Evolutionary conservation across 192 early-diverging fungal species (phyloP).

Genomic region (Funneliformis geosporum): DNA sequence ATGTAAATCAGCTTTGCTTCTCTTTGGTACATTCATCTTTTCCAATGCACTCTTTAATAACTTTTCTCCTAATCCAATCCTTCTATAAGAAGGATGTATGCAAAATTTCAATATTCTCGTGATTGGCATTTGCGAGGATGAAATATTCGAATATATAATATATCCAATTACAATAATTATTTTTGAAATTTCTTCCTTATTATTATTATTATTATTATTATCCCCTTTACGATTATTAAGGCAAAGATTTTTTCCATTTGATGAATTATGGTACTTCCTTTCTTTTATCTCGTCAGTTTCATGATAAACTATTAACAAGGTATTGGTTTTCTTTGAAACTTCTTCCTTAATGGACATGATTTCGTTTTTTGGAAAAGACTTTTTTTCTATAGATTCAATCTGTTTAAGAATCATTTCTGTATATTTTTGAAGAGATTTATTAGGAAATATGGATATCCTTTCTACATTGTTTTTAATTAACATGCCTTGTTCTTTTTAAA

Average conservation of each 20-base stretch:
- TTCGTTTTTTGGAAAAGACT: slow-evolving; percentile 30
- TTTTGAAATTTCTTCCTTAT: neutral
- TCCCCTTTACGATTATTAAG: neutral
- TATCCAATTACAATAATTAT: slow-evolving; percentile 24
- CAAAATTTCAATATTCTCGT: slow-evolving; percentile 28
- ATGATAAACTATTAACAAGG: slow-evolving; percentile 21
- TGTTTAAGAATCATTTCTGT: slow-evolving; percentile 24
- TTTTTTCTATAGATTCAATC: slow-evolving; percentile 27
- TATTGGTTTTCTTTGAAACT: slow-evolving; percentile 27
- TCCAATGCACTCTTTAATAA: neutral
- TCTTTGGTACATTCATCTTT: slow-evolving; percentile 18
- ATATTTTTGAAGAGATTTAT: slow-evolving; percentile 11
- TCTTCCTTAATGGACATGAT: slow-evolving; percentile 24
- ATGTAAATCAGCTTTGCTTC: slow-evolving; percentile 19
- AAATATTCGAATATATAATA: slow-evolving; percentile 21
- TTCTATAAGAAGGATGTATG: neutral
- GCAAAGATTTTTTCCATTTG: neutral
- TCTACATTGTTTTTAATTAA: neutral
- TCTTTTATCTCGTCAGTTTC: neutral
- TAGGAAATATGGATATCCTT: slow-evolving; percentile 21
- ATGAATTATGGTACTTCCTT: too few relatives aligned
- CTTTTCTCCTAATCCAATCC: slow-evolving; percentile 13
- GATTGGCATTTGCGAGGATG: neutral
- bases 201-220: neutral
- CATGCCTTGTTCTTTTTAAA: neutral